Base-by-base conservation (phyloP, 768 basidiomycete genomes). In the Harrya chromipes region DNA sequence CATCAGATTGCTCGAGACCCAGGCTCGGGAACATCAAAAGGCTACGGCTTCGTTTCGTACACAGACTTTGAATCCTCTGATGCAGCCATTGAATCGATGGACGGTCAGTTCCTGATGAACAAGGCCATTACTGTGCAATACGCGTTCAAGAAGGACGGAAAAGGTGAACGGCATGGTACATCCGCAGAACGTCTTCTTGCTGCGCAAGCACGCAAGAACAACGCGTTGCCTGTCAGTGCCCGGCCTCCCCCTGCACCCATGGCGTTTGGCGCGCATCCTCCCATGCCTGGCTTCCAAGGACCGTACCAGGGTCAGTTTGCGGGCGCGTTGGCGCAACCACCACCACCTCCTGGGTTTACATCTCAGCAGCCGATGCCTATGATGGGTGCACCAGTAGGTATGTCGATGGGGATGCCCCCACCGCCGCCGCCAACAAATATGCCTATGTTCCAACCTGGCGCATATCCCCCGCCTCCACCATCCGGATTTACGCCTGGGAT, bases 71-170 rank as follows among this genome's bases (percentile, higher is more conserved):
- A 98, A 64, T 83, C 94, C 8, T 91, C 97, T 33, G 97, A 99
- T 67, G 90, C 90, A 5, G 95, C 97, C 16, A 80, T 95, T 49
- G 97, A 97, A 68, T 83, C 91, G 10, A 97, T 98, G 95, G 94
- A 97, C 59, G 84, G 85, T 34, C 94, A 98, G 64, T 97, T 92
- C 81, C 78, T 98, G 40, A 94, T 94, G 87, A 97, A 98, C 77
- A 97, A 97, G 72, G 88, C 94, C 46, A 91, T 99, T 64, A 84
- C 87, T 16, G 94, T 97, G 11, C 94, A 97, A 66, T 99, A 97
- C 67, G 95, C 97, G 2, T 97, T 98, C 80, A 98, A 99, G 74
- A 98, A 98, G 73, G 97, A 98, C 63, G 94, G 92, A 38, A 95
- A 97, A 65, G 95, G 95, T 49, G 97, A 99, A 69, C 82, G 97